Evolutionary conservation across 805 yeast genomes (phyloP).

Genomic region (Lachancea quebecensis): DNA sequence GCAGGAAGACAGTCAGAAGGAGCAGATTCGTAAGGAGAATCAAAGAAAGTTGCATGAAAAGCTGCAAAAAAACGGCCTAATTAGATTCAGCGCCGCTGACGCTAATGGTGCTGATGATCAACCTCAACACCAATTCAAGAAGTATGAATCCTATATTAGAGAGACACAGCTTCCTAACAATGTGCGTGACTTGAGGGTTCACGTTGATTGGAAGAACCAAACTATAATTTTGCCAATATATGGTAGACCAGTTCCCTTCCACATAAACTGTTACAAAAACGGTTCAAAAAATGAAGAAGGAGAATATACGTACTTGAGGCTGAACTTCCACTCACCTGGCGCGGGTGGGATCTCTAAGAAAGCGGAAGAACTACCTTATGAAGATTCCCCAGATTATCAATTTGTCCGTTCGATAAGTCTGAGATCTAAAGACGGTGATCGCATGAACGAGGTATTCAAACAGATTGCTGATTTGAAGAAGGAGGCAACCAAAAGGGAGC

Average conservation of each 20-base stretch:
- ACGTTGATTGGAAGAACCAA: slow-evolving; percentile 81
- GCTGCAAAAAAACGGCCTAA: slow-evolving; percentile 79
- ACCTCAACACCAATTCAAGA: slow-evolving; percentile 60
- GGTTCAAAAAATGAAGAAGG: slow-evolving; percentile 97
- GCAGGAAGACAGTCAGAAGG: slow-evolving; percentile 68
- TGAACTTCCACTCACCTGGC: slow-evolving; percentile 92
- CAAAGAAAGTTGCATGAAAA: slow-evolving; percentile 79
- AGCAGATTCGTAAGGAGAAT: slow-evolving; percentile 71
- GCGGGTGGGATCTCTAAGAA: slow-evolving; percentile 62
- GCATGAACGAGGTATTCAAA: slow-evolving; percentile 84
- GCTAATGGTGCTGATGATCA: slow-evolving; percentile 48
- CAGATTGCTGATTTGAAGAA: slow-evolving; percentile 89
- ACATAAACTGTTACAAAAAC: slow-evolving; percentile 85
- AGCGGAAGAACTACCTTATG: slow-evolving; percentile 82
- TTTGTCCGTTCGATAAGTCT: slow-evolving; percentile 82
- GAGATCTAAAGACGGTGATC: slow-evolving; percentile 83
- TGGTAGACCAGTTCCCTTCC: slow-evolving; percentile 98
- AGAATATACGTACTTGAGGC: slow-evolving; percentile 81
- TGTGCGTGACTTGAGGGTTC: slow-evolving; percentile 77
- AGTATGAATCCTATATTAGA: slow-evolving; percentile 88
- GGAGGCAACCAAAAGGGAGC: slow-evolving; percentile 83
- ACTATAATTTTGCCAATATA: slow-evolving; percentile 84
- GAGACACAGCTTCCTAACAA: slow-evolving; percentile 85
- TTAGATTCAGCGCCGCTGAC: slow-evolving; percentile 73
- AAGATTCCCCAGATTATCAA: slow-evolving; percentile 77